These are phyloP conservation scores for Annona squamosa DNA, from an alignment of 164 flowering plant genomes.

Conservation along the genomic window DNA sequence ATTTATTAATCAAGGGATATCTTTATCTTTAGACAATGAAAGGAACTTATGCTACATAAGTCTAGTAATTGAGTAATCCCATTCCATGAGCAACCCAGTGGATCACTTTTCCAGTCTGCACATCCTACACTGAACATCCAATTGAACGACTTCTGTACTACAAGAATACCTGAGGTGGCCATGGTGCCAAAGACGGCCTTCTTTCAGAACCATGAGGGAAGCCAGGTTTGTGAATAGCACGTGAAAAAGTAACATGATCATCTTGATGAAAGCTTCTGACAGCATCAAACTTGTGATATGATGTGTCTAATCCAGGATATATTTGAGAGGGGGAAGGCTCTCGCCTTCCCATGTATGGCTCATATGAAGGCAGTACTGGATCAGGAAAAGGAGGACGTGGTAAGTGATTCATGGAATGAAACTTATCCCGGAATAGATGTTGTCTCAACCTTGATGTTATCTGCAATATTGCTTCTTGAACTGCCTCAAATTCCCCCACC, in stretches of 20 bases:
- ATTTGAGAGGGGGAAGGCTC: conserved; percentile 65
- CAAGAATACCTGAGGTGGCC: conserved; percentile 63
- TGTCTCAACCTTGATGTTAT: conserved; percentile 64
- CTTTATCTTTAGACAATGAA: too few species aligned
- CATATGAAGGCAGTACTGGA: conserved; percentile 43
- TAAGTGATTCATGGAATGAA: conserved; percentile 43
- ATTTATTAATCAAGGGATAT: too few species aligned
- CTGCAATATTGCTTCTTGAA: conserved; percentile 86
- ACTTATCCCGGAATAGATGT: conserved; percentile 65
- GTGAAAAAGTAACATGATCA: conserved; percentile 57
- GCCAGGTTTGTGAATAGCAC: conserved; percentile 51
- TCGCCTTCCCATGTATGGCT: conserved; percentile 59
- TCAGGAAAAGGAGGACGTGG: conserved; percentile 51
- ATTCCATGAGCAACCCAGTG: neutral
- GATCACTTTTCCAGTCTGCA: neutral
- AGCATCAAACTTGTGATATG: conserved; percentile 54
- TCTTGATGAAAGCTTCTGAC: conserved; percentile 48
- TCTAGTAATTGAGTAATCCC: neutral
- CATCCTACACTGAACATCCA: neutral
- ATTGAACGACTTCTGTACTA: neutral
- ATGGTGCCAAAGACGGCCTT: conserved; percentile 40
- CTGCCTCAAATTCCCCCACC: conserved; percentile 72
- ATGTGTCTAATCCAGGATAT: conserved; percentile 44
- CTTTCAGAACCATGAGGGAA: conserved; percentile 56
- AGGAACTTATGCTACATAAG: too few species aligned